phyloP scores from a whole-genome alignment of 2,329 filamentous ascomycete genomes.

The Fusarium buxicola region DNA sequence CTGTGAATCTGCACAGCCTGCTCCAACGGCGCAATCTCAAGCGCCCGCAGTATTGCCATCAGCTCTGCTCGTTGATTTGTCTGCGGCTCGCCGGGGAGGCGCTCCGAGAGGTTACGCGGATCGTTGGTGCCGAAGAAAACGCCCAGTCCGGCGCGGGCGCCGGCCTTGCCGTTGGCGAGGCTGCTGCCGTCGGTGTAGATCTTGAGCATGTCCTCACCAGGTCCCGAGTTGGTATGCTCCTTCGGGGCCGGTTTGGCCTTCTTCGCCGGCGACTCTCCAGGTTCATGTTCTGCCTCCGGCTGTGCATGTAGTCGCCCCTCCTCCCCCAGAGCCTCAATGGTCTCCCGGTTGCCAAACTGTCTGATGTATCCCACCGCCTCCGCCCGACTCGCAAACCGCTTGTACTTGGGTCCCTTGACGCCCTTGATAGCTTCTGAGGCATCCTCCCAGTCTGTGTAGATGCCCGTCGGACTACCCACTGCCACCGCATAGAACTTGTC shows the following conservation, averaged over 20 bases:
- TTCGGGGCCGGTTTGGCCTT: slow-evolving; percentile 47
- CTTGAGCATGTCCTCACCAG: slow-evolving; percentile 45
- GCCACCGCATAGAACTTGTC: slow-evolving; percentile 71
- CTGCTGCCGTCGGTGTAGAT: slow-evolving; percentile 74
- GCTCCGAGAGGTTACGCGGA: slow-evolving; percentile 76
- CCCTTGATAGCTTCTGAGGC: slow-evolving; percentile 80
- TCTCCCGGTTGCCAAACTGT: slow-evolving; percentile 58
- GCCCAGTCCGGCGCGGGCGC: slow-evolving; percentile 70
- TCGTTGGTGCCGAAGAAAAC: slow-evolving; percentile 72
- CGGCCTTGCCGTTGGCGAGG: slow-evolving; percentile 66
- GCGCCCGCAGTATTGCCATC: slow-evolving; percentile 84
- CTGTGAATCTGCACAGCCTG: slow-evolving; percentile 81
- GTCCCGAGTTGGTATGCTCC: slow-evolving; percentile 27
- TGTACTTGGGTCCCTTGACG: slow-evolving; percentile 76
- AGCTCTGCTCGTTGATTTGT: slow-evolving; percentile 98
- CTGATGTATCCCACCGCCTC: slow-evolving; percentile 85
- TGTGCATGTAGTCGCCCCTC: slow-evolving; percentile 38
- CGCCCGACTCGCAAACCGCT: slow-evolving; percentile 72
- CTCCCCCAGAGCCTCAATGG: slow-evolving; percentile 55
- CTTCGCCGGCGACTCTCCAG: slow-evolving; percentile 37
- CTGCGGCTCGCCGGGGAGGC: slow-evolving; percentile 77
- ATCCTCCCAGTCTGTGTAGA: slow-evolving; percentile 74
- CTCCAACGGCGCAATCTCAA: slow-evolving; percentile 77
- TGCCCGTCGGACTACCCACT: slow-evolving; percentile 67
- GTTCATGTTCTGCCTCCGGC: slow-evolving; percentile 18